Evolutionary conservation across 257 asterid species (phyloP).

Genomic region (Scutellaria barbata): DNA sequence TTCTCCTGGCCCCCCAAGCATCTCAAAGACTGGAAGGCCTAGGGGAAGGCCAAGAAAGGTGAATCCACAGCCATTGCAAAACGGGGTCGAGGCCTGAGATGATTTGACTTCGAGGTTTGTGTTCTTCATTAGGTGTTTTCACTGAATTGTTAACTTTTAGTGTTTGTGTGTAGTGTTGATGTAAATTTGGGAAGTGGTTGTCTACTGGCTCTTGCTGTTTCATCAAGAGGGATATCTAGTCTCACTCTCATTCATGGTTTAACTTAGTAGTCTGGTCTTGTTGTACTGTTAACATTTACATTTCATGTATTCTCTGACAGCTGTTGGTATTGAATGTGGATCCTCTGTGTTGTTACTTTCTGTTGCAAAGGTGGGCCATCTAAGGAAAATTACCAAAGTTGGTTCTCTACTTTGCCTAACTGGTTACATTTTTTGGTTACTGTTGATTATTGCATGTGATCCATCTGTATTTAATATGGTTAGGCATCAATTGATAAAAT

Average conservation of each 20-base stretch:
- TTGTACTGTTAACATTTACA: slow-evolving; percentile 28
- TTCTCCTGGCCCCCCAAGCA: slow-evolving; percentile 41
- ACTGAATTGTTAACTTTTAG: slow-evolving; percentile 25
- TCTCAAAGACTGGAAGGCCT: slow-evolving; percentile 58
- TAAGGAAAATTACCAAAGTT: not conserved
- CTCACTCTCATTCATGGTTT: slow-evolving; percentile 33
- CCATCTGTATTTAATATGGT: slow-evolving; percentile 7
- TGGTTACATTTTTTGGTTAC: slow-evolving; percentile 21
- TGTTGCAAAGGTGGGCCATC: slow-evolving; percentile 32
- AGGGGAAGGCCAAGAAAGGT: slow-evolving; percentile 87
- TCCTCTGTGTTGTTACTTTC: slow-evolving; percentile 23
- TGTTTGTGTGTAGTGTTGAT: slow-evolving; percentile 37
- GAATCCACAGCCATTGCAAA: slow-evolving; percentile 56
- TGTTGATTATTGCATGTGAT: slow-evolving; percentile 9
- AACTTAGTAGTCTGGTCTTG: slow-evolving; percentile 30
- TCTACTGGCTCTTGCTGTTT: slow-evolving; percentile 29
- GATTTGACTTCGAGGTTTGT: slow-evolving; percentile 15
- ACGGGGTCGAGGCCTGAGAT: slow-evolving; percentile 48
- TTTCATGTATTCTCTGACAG: slow-evolving; percentile 30
- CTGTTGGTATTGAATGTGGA: slow-evolving; percentile 34
- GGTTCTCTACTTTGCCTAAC: not conserved
- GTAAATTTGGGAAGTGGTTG: slow-evolving; percentile 44
- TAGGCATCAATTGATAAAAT: not conserved
- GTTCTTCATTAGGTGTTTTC: not conserved
- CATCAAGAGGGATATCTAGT: slow-evolving; percentile 5